Percentiles rank a stretch among this genome's conserved stretches.
phyloP scores from a whole-genome alignment of 2,329 filamentous ascomycete species.

The Didymella segeticola region DNA sequence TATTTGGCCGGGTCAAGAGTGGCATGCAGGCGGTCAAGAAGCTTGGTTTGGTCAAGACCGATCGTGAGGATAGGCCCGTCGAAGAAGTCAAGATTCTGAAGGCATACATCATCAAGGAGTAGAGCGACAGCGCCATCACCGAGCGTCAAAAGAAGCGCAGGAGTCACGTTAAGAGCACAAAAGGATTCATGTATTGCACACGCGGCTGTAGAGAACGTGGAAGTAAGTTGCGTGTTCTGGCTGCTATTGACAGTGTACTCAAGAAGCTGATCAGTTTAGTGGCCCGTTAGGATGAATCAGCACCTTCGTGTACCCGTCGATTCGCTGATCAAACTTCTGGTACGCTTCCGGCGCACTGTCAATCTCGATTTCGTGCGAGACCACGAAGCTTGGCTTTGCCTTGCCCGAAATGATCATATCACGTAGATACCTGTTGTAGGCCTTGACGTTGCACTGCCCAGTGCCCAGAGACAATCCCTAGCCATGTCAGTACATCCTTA shows the following conservation, averaged over 20 bases:
- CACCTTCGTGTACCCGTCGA: constrained; percentile 73
- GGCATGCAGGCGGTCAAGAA: constrained; percentile 85
- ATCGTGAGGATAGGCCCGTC: constrained; percentile 76
- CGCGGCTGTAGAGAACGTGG: neutral
- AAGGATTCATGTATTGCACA: neutral
- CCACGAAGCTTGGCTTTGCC: constrained; percentile 71
- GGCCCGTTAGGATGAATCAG: constrained; percentile 68
- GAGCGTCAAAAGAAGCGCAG: neutral
- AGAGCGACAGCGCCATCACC: constrained; percentile 39
- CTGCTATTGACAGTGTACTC: constrained; percentile 4
- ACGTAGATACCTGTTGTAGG: constrained; percentile 70
- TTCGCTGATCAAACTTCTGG: constrained; percentile 69
- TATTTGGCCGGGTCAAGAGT: constrained; percentile 87
- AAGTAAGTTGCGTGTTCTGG: constrained; percentile 1
- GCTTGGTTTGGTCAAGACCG: constrained; percentile 88
- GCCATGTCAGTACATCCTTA: constrained; percentile 11
- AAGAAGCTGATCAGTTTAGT: constrained; percentile 25
- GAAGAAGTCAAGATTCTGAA: constrained; percentile 82
- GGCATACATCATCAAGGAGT: constrained; percentile 71
- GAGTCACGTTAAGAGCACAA: neutral
- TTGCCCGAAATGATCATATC: constrained; percentile 70
- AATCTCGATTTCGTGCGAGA: constrained; percentile 68
- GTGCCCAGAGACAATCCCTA: constrained; percentile 66
- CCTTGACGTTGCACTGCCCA: constrained; percentile 72
- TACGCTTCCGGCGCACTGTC: constrained; percentile 68